Base-by-base conservation (phyloP, 805 yeast genomes). In the Candida fluviatilis region DNA sequence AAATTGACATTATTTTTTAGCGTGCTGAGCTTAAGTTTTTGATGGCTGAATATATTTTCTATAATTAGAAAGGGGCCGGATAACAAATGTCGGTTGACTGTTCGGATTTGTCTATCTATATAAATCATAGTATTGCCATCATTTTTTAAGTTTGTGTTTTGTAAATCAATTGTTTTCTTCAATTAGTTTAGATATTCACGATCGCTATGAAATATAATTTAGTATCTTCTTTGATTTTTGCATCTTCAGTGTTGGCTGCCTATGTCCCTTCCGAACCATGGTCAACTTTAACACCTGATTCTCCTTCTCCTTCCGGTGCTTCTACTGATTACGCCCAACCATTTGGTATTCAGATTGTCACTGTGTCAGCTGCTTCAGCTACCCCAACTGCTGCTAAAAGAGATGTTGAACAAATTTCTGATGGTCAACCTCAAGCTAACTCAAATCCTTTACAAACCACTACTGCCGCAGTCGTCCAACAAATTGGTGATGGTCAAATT, bases 281-380 rank as follows among this genome's bases (percentile, higher is more conserved):
- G 84, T 61, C 83, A 38, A 80, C 88, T 39, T 71, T 84, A 60
- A 82, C 89, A 27, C 90, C 93, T 49, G 40, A 60, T 30, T 75
- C 74, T 34, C 58, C 76, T 6, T 53, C 72, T 34, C 70, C 71
- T 43, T 48, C 76, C 8, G 78, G 79, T 52, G 82, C 78, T 44
- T 49, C 71, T 36, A 76, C 85, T 34, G 77, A 77, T 50, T 75
- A 75, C 71, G 42, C 75, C 30, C 58, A 64, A 35, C 55, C 73
- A 35, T 83, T 83, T 52, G 91, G 90, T 66, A 82, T 83, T 52
- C 84, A 83, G 42, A 78, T 83, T 46, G 63, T 69, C 46, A 75
- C 83, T 43, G 64, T 68, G 55, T 68, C 13, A 31, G 31, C 34
- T n/a, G n/a, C n/a, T n/a, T n/a, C n/a, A n/a, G n/a, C n/a, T n/a